phyloP scores from a whole-genome alignment of 441 rosid genomes.

The Jatropha multifida region DNA sequence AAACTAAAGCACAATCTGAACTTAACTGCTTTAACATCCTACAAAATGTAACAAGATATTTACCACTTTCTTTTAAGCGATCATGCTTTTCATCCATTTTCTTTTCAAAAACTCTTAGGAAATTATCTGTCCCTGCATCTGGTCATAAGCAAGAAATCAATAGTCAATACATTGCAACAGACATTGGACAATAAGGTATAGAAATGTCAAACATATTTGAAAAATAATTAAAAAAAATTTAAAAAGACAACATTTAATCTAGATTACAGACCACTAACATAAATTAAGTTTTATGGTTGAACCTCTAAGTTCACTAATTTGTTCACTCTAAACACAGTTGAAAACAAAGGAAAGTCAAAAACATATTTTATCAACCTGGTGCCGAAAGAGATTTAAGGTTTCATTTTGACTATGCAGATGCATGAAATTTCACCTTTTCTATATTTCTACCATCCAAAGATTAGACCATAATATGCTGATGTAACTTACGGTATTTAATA shows the following conservation, averaged over 20 bases:
- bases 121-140: slow-evolving; percentile 65
- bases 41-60: slow-evolving; percentile 10
- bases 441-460: too few species aligned
- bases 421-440: too few species aligned
- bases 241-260: neutral
- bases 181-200: neutral
- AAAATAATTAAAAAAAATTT: neutral
- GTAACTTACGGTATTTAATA: neutral
- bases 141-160: slow-evolving; percentile 34
- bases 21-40: neutral
- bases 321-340: neutral
- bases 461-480: too few species aligned
- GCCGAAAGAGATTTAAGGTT: too few species aligned
- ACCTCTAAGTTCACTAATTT: slow-evolving; percentile 1
- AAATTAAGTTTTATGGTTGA: neutral
- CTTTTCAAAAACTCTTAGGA: slow-evolving; percentile 74
- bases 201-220: neutral
- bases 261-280: neutral
- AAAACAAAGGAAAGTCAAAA: neutral
- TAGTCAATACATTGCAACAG: slow-evolving; percentile 16
- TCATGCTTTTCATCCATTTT: slow-evolving; percentile 79
- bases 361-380: neutral
- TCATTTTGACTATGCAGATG: too few species aligned
- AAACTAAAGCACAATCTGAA: neutral
- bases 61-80: slow-evolving; percentile 88